These are phyloP conservation scores for Nissolia schottii DNA, from an alignment of 306 rosid species.

Conservation along the genomic window DNA sequence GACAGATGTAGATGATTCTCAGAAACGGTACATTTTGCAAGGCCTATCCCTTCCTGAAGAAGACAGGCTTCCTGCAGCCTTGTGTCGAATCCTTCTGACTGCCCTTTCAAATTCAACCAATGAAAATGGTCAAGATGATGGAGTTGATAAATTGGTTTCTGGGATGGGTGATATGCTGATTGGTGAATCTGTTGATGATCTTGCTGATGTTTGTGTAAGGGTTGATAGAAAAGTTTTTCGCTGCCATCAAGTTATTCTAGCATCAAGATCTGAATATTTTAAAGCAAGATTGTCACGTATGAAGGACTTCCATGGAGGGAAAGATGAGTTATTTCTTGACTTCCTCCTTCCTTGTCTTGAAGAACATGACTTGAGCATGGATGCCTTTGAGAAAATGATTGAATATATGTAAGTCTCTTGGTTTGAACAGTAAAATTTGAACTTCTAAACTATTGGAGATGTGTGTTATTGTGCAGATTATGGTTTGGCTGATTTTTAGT, in stretches of 20 bases:
- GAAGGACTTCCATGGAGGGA: constrained; percentile 76
- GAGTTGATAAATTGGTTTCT: constrained; percentile 31
- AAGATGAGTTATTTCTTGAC: constrained; percentile 35
- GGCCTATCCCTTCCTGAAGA: constrained; percentile 81
- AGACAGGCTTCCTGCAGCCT: constrained; percentile 76
- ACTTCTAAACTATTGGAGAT: constrained; percentile 11
- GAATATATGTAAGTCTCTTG: constrained; percentile 74
- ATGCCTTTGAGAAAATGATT: constrained; percentile 84
- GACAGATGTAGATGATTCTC: constrained; percentile 65
- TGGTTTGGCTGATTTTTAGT: not conserved
- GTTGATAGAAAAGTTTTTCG: constrained; percentile 59
- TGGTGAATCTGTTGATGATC: constrained; percentile 49
- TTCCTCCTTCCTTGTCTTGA: constrained; percentile 75
- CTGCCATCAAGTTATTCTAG: constrained; percentile 87
- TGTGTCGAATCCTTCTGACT: constrained; percentile 50
- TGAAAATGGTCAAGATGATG: constrained; percentile 35
- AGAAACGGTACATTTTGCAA: constrained; percentile 78
- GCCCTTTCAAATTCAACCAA: constrained; percentile 52
- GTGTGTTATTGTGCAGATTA: constrained; percentile 16
- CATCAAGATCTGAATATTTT: constrained; percentile 92
- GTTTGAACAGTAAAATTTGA: constrained; percentile 7
- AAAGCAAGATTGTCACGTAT: constrained; percentile 81
- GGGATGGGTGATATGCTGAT: constrained; percentile 41
- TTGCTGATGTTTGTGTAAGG: constrained; percentile 76
- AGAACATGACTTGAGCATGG: constrained; percentile 75